Evolutionary conservation across 148 eudicot genomes (phyloP), one percentile per base, ranked within the genome.

Genomic region (Cornus controversa): DNA sequence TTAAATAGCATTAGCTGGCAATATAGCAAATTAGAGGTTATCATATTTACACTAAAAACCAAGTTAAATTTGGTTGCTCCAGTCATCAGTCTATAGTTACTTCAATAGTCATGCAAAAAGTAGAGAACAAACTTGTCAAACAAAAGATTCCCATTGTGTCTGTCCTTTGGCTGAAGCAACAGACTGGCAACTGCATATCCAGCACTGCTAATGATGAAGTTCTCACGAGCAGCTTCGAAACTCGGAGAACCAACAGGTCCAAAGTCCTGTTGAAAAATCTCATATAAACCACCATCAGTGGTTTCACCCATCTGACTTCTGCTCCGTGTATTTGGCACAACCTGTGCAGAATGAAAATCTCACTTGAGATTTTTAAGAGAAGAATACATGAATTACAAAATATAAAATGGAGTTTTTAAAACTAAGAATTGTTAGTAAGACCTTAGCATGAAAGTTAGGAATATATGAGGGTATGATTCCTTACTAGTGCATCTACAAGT

Each of bases 231-330:
- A 84, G 93, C 81, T 85, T 96, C 99, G 76, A 96, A 96, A 76
- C 89, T 85, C 31, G 90, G 87, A 54, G 99, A 83, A 62, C 99
- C 99, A 76, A 96, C 98, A 45, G 99, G 88, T 54, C 99, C 99
- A 86, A 79, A 92, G 75, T 96, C 99, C 83, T 96, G 98, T 84
- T 96, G 99, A 82, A 96, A 96, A 20, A 96, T 96, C 87, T 96
- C 99, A 82, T 92, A 96, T 74, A 96, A 83, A 77, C 99, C 99
- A 80, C 99, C 99, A 82, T 96, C 98, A 72, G 92, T 93, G 66
- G 91, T 96, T 86, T 96, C 99, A 78, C 99, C 99, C 99, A 96
- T 96, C 87, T 96, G 99, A 85, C 98, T 96, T 86, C 99, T 93
- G 86, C 99, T 96, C 71, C 96, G 84, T 72, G 99, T 70, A 82